These are phyloP conservation scores for Halophytophthora batemanensis DNA, from an alignment of 352 stramenopile genomes.

Conservation along the genomic window DNA sequence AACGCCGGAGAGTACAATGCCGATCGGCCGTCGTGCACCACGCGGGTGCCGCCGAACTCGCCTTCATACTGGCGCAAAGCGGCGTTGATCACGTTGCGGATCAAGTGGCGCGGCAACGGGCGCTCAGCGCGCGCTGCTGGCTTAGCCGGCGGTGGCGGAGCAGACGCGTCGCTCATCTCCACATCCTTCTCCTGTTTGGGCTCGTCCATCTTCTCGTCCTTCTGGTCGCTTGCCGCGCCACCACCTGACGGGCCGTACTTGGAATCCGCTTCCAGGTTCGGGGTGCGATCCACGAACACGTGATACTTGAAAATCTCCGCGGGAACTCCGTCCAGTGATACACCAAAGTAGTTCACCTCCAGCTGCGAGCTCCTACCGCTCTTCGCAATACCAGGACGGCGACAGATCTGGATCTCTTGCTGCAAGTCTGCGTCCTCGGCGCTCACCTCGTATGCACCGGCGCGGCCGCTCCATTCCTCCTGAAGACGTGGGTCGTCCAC, in stretches of 20 bases:
- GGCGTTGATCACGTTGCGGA: constrained; percentile 53
- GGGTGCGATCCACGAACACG: constrained; percentile 40
- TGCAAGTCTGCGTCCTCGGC: constrained; percentile 29
- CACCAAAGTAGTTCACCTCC: constrained; percentile 57
- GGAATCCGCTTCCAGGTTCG: constrained; percentile 21
- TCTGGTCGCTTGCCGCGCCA: constrained; percentile 11
- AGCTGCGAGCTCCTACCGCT: constrained; percentile 32
- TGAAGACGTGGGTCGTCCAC: constrained; percentile 40
- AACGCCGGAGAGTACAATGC: constrained; percentile 40
- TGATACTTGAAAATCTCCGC: constrained; percentile 71
- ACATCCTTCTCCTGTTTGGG: constrained; percentile 21
- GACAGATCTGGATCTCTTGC: constrained; percentile 35
- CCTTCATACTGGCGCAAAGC: constrained; percentile 37
- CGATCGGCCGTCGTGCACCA: constrained; percentile 55
- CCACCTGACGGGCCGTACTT: constrained; percentile 42
- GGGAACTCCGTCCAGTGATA: constrained; percentile 36
- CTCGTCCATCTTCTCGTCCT: constrained; percentile 40
- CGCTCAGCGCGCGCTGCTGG: constrained; percentile 17
- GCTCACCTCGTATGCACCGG: constrained; percentile 22
- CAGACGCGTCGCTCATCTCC: constrained; percentile 41
- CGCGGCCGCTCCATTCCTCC: constrained; percentile 39
- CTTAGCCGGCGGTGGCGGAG: constrained; percentile 7
- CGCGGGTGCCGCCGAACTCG: constrained; percentile 38
- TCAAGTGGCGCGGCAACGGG: constrained; percentile 32
- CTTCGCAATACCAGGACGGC: constrained; percentile 29